Evolutionary conservation across 257 asterid genomes (phyloP).

Genomic region (Gentiana straminea): DNA sequence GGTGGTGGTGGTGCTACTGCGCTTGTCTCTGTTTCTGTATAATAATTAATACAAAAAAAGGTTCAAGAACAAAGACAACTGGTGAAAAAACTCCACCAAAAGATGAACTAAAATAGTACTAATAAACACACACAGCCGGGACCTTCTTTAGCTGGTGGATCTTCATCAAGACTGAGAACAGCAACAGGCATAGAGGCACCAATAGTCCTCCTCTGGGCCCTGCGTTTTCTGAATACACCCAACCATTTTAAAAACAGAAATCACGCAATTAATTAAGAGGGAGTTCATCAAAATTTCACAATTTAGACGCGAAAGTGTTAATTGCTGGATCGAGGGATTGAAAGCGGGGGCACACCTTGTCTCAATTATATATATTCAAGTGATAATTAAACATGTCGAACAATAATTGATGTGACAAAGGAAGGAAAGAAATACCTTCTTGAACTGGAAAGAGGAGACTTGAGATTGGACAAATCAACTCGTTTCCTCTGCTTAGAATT

Average conservation of each 20-base stretch:
- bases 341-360: too few relatives aligned
- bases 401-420: too few relatives aligned
- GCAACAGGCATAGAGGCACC: conserved; percentile 35
- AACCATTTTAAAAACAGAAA: conserved; percentile 6
- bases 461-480: conserved; percentile 26
- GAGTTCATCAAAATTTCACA: too few relatives aligned
- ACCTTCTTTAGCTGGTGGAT: conserved; percentile 44
- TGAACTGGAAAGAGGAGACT: conserved; percentile 71
- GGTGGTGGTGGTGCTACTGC: not conserved
- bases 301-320: too few relatives aligned
- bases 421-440: conserved; percentile 37
- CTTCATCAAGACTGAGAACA: conserved; percentile 60
- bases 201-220: conserved; percentile 45
- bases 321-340: too few relatives aligned
- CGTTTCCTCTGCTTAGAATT: conserved; percentile 47
- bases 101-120: not conserved
- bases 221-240: conserved; percentile 44
- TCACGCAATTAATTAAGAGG: too few relatives aligned
- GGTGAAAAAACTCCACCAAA: not conserved
- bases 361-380: too few relatives aligned
- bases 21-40: conserved; percentile 24
- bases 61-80: not conserved
- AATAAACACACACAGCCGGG: not conserved
- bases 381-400: too few relatives aligned
- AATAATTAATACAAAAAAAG: conserved; percentile 4